Percentiles rank a stretch among this genome's conserved stretches.
These are phyloP conservation scores for Arachnopeziza araneosa DNA, from an alignment of 2,329 filamentous ascomycete genomes.

Conservation along the genomic window DNA sequence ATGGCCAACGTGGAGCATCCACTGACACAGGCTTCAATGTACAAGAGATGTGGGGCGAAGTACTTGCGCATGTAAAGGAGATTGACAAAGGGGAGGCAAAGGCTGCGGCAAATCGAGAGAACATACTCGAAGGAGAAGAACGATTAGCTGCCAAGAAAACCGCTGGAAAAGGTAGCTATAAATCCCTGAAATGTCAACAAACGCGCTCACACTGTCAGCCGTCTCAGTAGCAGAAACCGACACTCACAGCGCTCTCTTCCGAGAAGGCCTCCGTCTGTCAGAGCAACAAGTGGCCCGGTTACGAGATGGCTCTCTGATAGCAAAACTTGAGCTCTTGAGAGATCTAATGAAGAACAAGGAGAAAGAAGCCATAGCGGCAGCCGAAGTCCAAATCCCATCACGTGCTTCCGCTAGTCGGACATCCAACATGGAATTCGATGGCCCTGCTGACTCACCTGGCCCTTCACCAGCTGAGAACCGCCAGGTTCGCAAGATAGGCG, in stretches of 20 bases:
- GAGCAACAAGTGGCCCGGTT: constrained; percentile 3
- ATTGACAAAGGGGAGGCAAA: constrained; percentile 1
- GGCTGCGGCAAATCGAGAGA: background rate
- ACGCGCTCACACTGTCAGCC: background rate
- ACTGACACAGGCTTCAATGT: constrained; percentile 1
- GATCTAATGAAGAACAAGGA: constrained; percentile 4
- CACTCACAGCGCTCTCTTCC: constrained; percentile 2
- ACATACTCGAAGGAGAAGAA: constrained; percentile 1
- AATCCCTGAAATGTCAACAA: background rate
- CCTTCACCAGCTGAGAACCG: constrained; percentile 29
- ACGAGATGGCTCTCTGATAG: constrained; percentile 2
- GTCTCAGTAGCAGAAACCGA: constrained; percentile 5
- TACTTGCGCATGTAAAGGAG: background rate
- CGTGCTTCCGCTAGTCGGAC: constrained; percentile 21
- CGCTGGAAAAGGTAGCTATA: constrained; percentile 1
- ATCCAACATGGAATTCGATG: constrained; percentile 28
- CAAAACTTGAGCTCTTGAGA: constrained; percentile 2
- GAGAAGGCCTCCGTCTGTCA: constrained; percentile 1
- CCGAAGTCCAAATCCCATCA: constrained; percentile 13
- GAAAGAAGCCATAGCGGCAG: constrained; percentile 1
- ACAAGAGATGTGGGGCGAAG: constrained; percentile 5
- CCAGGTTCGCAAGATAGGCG: constrained; percentile 23
- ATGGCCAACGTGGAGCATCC: constrained; percentile 1
- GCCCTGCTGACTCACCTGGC: constrained; percentile 27
- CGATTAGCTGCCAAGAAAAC: constrained; percentile 1